These are phyloP conservation scores for Kitagawia praeruptora DNA, from an alignment of 129 eudicot genomes.

Conservation along the genomic window DNA sequence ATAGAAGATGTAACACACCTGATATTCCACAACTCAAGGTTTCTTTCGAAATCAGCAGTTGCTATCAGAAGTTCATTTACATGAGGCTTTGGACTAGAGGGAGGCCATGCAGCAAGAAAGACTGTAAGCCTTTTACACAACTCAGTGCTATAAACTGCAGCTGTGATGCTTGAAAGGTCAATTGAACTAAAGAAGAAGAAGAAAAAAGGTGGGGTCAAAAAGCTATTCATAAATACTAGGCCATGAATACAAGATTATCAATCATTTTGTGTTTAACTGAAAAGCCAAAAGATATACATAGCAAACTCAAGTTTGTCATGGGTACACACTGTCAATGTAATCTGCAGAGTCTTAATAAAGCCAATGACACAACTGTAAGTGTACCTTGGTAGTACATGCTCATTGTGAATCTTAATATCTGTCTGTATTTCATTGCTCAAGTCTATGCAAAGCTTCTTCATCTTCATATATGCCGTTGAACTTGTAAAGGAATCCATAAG, in stretches of 20 bases:
- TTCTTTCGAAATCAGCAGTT: constrained; percentile 83
- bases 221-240: not conserved
- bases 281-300: not conserved
- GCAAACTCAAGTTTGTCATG: not conserved
- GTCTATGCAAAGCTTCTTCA: constrained; percentile 65
- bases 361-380: not conserved
- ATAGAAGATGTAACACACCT: constrained; percentile 29
- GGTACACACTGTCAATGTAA: not conserved
- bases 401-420: constrained; percentile 71
- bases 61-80: constrained; percentile 86
- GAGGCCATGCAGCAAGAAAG: constrained; percentile 87
- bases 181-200: constrained; percentile 49
- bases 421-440: constrained; percentile 59
- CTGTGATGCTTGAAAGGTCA: constrained; percentile 76
- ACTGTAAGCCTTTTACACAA: constrained; percentile 58
- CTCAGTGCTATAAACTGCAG: constrained; percentile 72
- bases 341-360: not conserved
- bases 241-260: not conserved
- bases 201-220: not conserved
- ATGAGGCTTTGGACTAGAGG: constrained; percentile 72
- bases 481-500: constrained; percentile 67
- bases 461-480: constrained; percentile 80
- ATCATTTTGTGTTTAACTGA: not conserved
- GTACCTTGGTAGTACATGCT: constrained; percentile 87
- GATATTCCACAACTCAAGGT: constrained; percentile 83